Percentiles rank a stretch among this genome's conserved stretches.
Evolutionary conservation across 2,329 filamentous ascomycete genomes (phyloP).

Genomic region (Ophiostoma australiae): DNA sequence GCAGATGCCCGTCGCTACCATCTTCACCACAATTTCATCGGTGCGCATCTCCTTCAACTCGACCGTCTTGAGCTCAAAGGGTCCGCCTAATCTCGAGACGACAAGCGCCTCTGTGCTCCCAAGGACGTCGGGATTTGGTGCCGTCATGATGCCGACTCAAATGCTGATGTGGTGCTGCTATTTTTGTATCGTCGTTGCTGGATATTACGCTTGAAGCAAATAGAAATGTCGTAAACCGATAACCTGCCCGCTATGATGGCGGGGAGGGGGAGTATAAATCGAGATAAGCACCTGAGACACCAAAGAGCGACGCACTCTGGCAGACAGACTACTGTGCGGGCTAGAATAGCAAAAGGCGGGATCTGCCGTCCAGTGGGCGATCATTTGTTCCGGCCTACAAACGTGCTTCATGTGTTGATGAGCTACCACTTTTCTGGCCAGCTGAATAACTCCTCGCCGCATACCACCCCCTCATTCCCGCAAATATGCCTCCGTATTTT

Average conservation of each 20-base stretch:
- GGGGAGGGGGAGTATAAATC: background rate
- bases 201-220: too few relatives aligned
- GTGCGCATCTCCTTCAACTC: background rate
- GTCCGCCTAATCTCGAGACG: background rate
- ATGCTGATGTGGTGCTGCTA: background rate
- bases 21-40: constrained; percentile 31
- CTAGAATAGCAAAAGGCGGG: background rate
- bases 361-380: background rate
- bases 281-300: background rate
- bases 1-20: constrained; percentile 31
- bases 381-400: background rate
- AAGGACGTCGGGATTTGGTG: background rate
- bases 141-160: background rate
- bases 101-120: constrained; percentile 12
- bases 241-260: background rate
- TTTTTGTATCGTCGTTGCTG: too few relatives aligned
- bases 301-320: background rate
- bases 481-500: background rate
- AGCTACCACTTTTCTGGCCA: background rate
- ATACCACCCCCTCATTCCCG: background rate
- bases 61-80: constrained; percentile 10
- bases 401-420: background rate
- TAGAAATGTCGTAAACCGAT: background rate
- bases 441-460: background rate
- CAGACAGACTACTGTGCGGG: background rate